Evolutionary conservation across 78 protist genomes (phyloP).

Genomic region (Cyanophora paradoxa): DNA sequence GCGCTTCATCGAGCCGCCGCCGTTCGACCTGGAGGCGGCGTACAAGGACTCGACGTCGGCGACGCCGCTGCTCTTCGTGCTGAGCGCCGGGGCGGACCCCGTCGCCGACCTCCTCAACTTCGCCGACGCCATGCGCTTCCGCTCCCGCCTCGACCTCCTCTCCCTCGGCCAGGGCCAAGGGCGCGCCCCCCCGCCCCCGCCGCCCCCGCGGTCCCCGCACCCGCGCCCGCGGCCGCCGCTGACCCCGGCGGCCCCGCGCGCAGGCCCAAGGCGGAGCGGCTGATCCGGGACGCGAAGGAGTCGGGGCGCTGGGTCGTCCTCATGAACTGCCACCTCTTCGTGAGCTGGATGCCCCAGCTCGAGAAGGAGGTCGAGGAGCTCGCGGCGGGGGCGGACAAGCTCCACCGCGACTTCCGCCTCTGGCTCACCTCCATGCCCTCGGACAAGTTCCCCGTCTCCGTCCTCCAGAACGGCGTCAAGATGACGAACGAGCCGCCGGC

Average conservation of each 20-base stretch:
- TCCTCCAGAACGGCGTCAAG: slow-evolving; percentile 83
- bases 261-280: slow-evolving; percentile 42
- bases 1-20: slow-evolving; percentile 60
- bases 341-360: slow-evolving; percentile 60
- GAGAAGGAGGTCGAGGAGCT: slow-evolving; percentile 51
- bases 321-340: slow-evolving; percentile 76
- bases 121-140: slow-evolving; percentile 51
- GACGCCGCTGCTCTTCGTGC: slow-evolving; percentile 66
- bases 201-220: too few species aligned
- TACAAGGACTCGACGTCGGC: slow-evolving; percentile 39
- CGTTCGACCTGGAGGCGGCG: slow-evolving; percentile 37
- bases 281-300: slow-evolving; percentile 47
- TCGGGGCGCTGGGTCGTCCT: slow-evolving; percentile 66
- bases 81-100: slow-evolving; percentile 77
- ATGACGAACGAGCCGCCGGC: slow-evolving; percentile 87
- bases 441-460: slow-evolving; percentile 51
- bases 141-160: slow-evolving; percentile 9
- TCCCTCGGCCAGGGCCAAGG: slow-evolving; percentile 82
- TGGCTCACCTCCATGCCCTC: slow-evolving; percentile 81
- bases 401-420: slow-evolving; percentile 74
- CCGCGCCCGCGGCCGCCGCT: slow-evolving; percentile 9
- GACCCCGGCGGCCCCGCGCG: too few species aligned
- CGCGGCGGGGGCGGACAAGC: slow-evolving; percentile 47
- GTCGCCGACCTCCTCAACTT: slow-evolving; percentile 39
- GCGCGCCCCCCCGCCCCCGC: too few species aligned